Conservation (phyloP, 2,329 filamentous ascomycete genomes). For the Penicillium sp. region DNA sequence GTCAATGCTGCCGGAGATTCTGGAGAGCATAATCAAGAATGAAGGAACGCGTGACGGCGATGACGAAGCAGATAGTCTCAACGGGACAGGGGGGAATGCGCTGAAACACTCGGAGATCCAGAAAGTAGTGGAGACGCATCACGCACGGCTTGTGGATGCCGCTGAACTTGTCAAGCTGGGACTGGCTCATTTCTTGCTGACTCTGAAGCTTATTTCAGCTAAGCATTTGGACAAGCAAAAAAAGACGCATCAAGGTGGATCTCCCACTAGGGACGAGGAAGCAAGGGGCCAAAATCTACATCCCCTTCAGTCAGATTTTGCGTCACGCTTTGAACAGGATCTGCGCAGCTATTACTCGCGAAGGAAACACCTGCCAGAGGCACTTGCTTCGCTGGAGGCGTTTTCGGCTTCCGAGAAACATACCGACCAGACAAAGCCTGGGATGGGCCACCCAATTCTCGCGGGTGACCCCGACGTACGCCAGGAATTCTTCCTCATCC, state of each 20-base stretch:
- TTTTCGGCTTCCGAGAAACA: slow-evolving; percentile 38
- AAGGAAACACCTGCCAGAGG: slow-evolving; percentile 55
- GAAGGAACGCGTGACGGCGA: slow-evolving; percentile 24
- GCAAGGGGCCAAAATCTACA: slow-evolving; percentile 57
- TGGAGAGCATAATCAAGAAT: slow-evolving; percentile 48
- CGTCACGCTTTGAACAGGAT: slow-evolving; percentile 57
- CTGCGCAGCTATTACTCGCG: slow-evolving; percentile 60
- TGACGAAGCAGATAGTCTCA: slow-evolving; percentile 1
- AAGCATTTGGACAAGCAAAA: slow-evolving; percentile 40
- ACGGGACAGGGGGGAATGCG: slow-evolving; percentile 17
- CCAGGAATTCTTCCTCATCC: slow-evolving; percentile 67
- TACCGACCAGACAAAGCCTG: slow-evolving; percentile 36
- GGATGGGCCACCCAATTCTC: slow-evolving; percentile 13
- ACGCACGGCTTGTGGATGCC: slow-evolving; percentile 63
- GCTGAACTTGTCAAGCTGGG: slow-evolving; percentile 64
- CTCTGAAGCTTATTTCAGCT: slow-evolving; percentile 52
- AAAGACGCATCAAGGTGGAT: slow-evolving; percentile 47
- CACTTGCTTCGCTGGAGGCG: slow-evolving; percentile 50
- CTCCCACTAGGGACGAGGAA: slow-evolving; percentile 50
- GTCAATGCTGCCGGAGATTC: slow-evolving; percentile 72
- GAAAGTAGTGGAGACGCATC: slow-evolving; percentile 37
- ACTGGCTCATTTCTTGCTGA: slow-evolving; percentile 64
- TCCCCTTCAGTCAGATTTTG: slow-evolving; percentile 65
- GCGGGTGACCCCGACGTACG: slow-evolving; percentile 36
- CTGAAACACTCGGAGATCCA: slow-evolving; percentile 29